A percentile compares a stretch with the other conserved stretches of the same genome.
These are phyloP conservation scores for Lactarius sanguifluus DNA, from an alignment of 768 basidiomycete genomes.

Conservation along the genomic window DNA sequence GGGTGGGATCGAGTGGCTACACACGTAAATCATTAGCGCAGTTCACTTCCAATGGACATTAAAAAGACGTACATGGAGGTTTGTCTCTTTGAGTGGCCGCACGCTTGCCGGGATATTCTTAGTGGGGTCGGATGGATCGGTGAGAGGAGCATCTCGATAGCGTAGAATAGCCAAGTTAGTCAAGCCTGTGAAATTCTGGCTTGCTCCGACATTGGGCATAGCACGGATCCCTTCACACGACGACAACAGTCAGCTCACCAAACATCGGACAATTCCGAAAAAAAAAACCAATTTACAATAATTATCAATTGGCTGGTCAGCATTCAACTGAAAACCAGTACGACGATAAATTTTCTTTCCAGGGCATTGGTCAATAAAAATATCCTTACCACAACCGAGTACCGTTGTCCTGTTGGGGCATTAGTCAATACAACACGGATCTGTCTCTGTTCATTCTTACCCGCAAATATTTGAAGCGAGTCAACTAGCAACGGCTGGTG, in stretches of 20 bases:
- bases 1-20: conserved; percentile 5
- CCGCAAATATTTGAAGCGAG: conserved; percentile 19
- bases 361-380: not conserved
- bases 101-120: not conserved
- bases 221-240: not conserved
- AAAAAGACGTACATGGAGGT: conserved; percentile 16
- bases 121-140: conserved; percentile 12
- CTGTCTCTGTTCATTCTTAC: not conserved
- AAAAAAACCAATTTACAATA: not conserved
- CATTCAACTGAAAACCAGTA: not conserved
- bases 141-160: conserved; percentile 2
- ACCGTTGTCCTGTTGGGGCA: conserved; percentile 22
- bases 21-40: conserved; percentile 15
- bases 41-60: not conserved
- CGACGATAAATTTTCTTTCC: not conserved
- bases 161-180: conserved; percentile 28
- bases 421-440: not conserved
- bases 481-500: conserved; percentile 22
- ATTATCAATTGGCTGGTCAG: conserved; percentile 1
- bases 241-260: not conserved
- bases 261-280: not conserved
- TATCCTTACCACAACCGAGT: conserved; percentile 17
- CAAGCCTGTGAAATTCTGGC: not conserved
- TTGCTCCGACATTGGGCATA: not conserved
- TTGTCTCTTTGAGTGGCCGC: conserved; percentile 12